A percentile compares a stretch with the other conserved stretches of the same genome.
phyloP scores from a whole-genome alignment of 2,329 filamentous ascomycete species.

The Gaeumannomyces sp. region DNA sequence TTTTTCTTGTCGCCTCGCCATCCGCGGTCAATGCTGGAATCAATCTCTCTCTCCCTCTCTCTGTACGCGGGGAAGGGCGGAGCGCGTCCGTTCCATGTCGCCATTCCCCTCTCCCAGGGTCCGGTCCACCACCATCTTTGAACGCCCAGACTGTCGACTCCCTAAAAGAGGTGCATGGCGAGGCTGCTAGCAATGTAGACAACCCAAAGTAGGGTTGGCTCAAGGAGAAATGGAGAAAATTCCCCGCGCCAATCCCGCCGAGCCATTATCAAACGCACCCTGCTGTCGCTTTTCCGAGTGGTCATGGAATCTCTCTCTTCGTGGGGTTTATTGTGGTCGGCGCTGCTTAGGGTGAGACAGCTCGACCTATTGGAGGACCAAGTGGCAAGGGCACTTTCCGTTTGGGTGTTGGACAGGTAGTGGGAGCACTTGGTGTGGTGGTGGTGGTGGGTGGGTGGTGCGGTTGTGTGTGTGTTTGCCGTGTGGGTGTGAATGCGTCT shows the following conservation, averaged over 20 bases:
- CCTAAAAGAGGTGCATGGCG: too few species aligned
- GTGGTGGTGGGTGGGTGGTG: not conserved
- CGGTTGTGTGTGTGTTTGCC: not conserved
- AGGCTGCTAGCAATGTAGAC: not conserved
- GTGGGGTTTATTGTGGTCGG: too few species aligned
- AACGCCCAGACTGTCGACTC: too few species aligned
- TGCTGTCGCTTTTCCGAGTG: not conserved
- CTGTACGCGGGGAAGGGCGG: too few species aligned
- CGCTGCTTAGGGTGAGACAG: too few species aligned
- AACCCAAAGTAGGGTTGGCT: not conserved
- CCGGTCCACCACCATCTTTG: not conserved
- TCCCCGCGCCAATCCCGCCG: not conserved
- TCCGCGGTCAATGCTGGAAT: too few species aligned
- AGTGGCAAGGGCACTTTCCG: too few species aligned
- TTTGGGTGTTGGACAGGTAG: not conserved
- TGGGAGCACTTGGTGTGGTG: not conserved
- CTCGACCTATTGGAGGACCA: too few species aligned
- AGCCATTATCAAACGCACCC: not conserved
- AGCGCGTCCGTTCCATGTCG: not conserved
- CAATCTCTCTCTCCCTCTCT: too few species aligned
- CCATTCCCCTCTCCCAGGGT: too few species aligned
- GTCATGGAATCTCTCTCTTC: too few species aligned
- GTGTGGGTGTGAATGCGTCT: not conserved
- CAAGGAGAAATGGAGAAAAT: not conserved
- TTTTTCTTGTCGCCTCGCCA: too few species aligned